Base-by-base conservation (phyloP, 139 green algal species). In the Monoraphidium neglectum region DNA sequence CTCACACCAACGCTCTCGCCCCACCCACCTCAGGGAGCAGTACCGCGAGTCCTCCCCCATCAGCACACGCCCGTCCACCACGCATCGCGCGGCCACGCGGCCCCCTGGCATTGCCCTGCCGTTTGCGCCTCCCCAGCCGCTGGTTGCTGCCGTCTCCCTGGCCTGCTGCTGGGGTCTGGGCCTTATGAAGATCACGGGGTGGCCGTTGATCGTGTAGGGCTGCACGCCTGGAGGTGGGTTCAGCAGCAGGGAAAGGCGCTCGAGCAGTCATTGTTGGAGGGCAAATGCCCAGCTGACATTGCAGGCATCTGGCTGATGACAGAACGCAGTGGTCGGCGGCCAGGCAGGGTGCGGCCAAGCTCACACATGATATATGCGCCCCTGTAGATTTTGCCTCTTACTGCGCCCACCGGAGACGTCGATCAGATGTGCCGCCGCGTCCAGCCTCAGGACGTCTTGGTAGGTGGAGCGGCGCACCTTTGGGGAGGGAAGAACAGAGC, bases 401-500 rank as follows among this genome's bases (percentile, higher is more conserved):
- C 47, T 15, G 15, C 24, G 23, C 46, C 2, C 47, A 78, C 72
- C 72, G 40, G 35, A 73, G 15, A 73, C 47, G n/a, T 79, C 47
- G 46, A 79, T 62, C 53, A 90, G 72, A 0, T 59, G n/a, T 10
- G 65, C 47, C 32, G 97, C 81, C 53, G 97, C 93, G 1, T 65
- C 63, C 26, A 91, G 65, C 47, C 91, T 91, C 35, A 97, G 90
- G n/a, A 94, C 93, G 57, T 97, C 91, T 63, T 97, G 91, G 77
- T 97, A 97, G 5, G 87, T 92, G 72, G 74, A 86, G 35, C 89
- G 84, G 8, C 89, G 83, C 2, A 93, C 82, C 83, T 93, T 85
- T 32, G 79, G 40, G 47, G 2, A 4, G 3, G 21, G 3, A 4
- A 28, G 63, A 2, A 70, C 63, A 70, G 33, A 33, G 43, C 43